Conservation (phyloP, 2,329 filamentous ascomycete genomes). For the Sphaerulina vaccinii region DNA sequence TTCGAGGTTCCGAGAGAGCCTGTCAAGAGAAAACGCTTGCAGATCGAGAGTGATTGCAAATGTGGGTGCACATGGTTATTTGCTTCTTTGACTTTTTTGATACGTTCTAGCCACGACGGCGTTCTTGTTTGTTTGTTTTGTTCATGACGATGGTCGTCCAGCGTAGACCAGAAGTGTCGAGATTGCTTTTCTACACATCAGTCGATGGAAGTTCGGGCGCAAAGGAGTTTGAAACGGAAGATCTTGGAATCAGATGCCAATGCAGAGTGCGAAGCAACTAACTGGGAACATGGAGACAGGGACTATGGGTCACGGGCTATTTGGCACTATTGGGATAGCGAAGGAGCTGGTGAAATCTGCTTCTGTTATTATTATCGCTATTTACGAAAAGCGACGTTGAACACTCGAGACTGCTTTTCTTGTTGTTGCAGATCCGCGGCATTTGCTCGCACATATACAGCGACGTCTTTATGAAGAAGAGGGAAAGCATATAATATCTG, state of each 20-base stretch:
- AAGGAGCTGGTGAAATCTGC: slow-evolving; percentile 14
- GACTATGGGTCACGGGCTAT: background rate
- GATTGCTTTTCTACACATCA: background rate
- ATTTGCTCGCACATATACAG: slow-evolving; percentile 5
- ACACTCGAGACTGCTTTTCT: background rate
- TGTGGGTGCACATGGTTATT: too few relatives aligned
- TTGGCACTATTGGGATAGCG: slow-evolving; percentile 6
- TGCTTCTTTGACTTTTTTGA: slow-evolving; percentile 5
- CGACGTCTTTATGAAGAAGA: slow-evolving; percentile 7
- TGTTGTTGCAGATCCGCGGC: background rate
- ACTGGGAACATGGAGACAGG: slow-evolving; percentile 2
- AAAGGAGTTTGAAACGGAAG: slow-evolving; percentile 13
- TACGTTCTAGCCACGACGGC: slow-evolving; percentile 3
- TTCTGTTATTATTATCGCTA: slow-evolving; percentile 6
- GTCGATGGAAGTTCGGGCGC: background rate
- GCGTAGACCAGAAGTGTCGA: slow-evolving; percentile 11
- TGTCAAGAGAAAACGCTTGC: too few relatives aligned
- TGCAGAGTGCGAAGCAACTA: slow-evolving; percentile 11
- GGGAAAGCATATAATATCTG: slow-evolving; percentile 1
- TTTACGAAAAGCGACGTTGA: slow-evolving; percentile 13
- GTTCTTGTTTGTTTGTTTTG: slow-evolving; percentile 3
- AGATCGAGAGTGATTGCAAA: too few relatives aligned
- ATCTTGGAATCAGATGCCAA: slow-evolving; percentile 3
- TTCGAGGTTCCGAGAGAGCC: too few relatives aligned
- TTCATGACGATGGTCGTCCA: slow-evolving; percentile 11